Evolutionary conservation across 2,329 filamentous ascomycete genomes (phyloP), one percentile per base, ranked within the genome.

Genomic region (Phymatotrichopsis omnivora): DNA sequence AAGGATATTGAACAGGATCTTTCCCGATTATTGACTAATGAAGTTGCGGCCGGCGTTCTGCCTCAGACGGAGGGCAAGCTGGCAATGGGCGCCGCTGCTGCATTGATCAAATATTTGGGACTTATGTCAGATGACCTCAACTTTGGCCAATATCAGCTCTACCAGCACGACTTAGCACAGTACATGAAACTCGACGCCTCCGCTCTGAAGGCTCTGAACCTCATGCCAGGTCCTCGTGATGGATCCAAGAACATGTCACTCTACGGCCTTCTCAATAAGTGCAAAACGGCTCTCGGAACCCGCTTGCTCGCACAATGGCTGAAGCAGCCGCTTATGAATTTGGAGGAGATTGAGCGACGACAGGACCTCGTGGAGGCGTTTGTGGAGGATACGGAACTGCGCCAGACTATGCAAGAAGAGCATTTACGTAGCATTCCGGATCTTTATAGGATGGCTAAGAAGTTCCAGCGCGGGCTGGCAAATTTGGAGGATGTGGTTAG

Each of bases 151-250:
- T 98, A 93, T 61, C 85, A 89, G 63, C 74, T 98, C 12, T 98
- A 96, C 61, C 91, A 98, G 64, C 91, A 98, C 64, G 91, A 98
- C 61, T 68, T 98, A 33, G 81, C 87, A 2, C 87, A 98, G 59
- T 98, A 85, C 63, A 98, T 98, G 91, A 98, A 95, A 65, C 72
- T 98, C 4, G 91, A 98, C 64, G 86, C 93, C 1, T 85, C 91
- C 1, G 91, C 91, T 0, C 69, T 98, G 32, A 89, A 93, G 60
- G 91, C 91, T 0, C 72, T 98, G 42, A 98, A 98, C 59, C 73
- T 98, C 28, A 96, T 98, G 87, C 93, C 91, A 4, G 89, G 91
- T 4, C 85, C 85, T 0, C 78, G 86, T 54, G 91, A 98, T 60
- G 91, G 91, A 2, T 76, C 85, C n/a, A 96, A 95, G 68, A 93